Evolutionary conservation across 495 filamentous ascomycete genomes (phyloP).

Genomic region (Bombardia bombarda): DNA sequence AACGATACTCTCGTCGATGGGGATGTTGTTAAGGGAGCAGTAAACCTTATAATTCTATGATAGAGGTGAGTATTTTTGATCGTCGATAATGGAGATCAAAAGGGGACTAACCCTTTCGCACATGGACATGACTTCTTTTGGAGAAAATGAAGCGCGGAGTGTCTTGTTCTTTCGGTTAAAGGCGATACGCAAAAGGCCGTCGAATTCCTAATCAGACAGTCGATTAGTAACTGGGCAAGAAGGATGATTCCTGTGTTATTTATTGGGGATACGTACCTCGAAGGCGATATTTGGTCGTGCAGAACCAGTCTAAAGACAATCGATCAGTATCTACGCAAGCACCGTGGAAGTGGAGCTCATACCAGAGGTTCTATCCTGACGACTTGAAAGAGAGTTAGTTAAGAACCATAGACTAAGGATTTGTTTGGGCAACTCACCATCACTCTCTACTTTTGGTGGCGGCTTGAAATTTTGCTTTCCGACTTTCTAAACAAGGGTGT

Average conservation of each 20-base stretch:
- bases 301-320: conserved; percentile 63
- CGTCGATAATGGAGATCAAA: neutral
- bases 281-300: conserved; percentile 76
- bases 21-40: conserved; percentile 75
- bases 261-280: conserved; percentile 30
- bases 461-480: conserved; percentile 93
- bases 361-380: conserved; percentile 24
- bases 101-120: conserved; percentile 44
- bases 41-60: conserved; percentile 70
- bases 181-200: conserved; percentile 75
- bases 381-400: conserved; percentile 10
- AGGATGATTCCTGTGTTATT: too few relatives aligned
- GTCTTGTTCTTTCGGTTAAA: conserved; percentile 64
- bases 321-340: conserved; percentile 40
- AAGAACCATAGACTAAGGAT: too few relatives aligned
- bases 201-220: conserved; percentile 57
- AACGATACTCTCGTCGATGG: conserved; percentile 62
- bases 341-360: neutral
- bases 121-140: conserved; percentile 69
- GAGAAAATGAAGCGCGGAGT: conserved; percentile 63
- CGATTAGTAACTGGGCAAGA: neutral
- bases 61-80: neutral
- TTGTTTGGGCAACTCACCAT: conserved; percentile 56
- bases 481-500: conserved; percentile 50
- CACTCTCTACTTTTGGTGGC: conserved; percentile 82